phyloP scores from a whole-genome alignment of 768 basidiomycete species.

The Leccinellum rugosiceps region DNA sequence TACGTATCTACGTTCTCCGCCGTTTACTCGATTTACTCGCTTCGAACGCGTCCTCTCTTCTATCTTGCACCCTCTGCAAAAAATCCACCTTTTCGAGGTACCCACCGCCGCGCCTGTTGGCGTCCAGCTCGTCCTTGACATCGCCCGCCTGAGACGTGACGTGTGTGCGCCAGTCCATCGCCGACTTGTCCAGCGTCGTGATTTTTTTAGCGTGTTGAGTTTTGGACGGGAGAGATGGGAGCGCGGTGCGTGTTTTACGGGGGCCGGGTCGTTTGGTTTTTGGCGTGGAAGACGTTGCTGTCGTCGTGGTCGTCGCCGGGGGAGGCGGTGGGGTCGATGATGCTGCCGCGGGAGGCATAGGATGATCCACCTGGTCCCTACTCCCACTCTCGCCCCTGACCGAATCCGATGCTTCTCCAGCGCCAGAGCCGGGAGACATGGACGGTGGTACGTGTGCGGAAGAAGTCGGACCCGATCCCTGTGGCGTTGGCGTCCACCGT shows the following conservation, averaged over 20 bases:
- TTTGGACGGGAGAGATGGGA: slow-evolving; percentile 50
- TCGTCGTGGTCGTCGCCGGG: background rate
- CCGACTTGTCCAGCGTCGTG: slow-evolving; percentile 80
- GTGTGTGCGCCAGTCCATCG: slow-evolving; percentile 82
- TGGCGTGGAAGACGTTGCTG: background rate
- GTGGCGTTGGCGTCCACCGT: slow-evolving; percentile 33
- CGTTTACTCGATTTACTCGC: slow-evolving; percentile 55
- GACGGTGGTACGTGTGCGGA: background rate
- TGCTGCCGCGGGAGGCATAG: background rate
- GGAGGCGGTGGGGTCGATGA: background rate
- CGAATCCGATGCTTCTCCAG: background rate
- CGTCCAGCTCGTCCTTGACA: slow-evolving; percentile 69
- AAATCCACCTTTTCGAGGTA: slow-evolving; percentile 87
- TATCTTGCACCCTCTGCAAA: slow-evolving; percentile 67
- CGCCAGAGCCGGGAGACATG: background rate
- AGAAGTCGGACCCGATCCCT: background rate
- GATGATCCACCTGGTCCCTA: background rate
- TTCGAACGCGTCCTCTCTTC: slow-evolving; percentile 65
- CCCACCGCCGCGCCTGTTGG: slow-evolving; percentile 69
- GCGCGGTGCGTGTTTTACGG: slow-evolving; percentile 58
- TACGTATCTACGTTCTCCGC: slow-evolving; percentile 20
- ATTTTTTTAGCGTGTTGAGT: slow-evolving; percentile 67
- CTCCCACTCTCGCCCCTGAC: background rate
- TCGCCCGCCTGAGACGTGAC: slow-evolving; percentile 42
- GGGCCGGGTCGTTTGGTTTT: slow-evolving; percentile 52